Evolutionary conservation across 2,329 filamentous ascomycete genomes (phyloP), one percentile per base, ranked within the genome.

Genomic region (Scedosporium minutisporum): DNA sequence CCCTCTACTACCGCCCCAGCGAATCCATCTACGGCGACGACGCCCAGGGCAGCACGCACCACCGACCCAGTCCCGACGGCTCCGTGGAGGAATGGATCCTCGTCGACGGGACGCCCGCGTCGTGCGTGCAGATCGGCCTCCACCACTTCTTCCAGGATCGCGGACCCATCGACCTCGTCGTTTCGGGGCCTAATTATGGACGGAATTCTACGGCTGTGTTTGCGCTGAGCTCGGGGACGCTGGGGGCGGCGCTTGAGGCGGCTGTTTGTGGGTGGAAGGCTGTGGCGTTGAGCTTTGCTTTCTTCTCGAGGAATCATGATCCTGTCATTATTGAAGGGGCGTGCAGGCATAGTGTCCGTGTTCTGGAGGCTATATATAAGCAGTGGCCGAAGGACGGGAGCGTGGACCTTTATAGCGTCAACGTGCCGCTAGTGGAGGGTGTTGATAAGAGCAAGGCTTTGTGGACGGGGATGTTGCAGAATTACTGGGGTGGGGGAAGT

Each of bases 401-500:
- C 64, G 87, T 90, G 4, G 91, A 96, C 71, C 76, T 97, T n/a
- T 97, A 96, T 74, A 89, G 84, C 58, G 87, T 97, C 68, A 97
- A 97, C 71, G 88, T 97, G 7, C 93, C 95, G 21, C 78, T 97
- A 10, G 82, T 95, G 14, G 87, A 90, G 64, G 88, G 86, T 6
- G 85, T 97, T 1, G 87, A 87, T 67, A 72, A 77, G 18, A 81
- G 82, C 62, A 91, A 90, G 75, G 86, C 93, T 3, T 70, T 95
- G n/a, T 96, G 87, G 77, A 93, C 95, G 2, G 78, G 85, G 65
- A 89, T 97, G 82, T 77, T 97, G 69, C 91, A 96, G 76, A 99
- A 97, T 73, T 87, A 88, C 71, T 99, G 95, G 95, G 80, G 79
- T 21, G 81, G 82, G n/a, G 90, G 89, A 3, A 90, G 89, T 63